These are phyloP conservation scores for Nothopassalora personata DNA, from an alignment of 2,329 filamentous ascomycete species.

Conservation along the genomic window DNA sequence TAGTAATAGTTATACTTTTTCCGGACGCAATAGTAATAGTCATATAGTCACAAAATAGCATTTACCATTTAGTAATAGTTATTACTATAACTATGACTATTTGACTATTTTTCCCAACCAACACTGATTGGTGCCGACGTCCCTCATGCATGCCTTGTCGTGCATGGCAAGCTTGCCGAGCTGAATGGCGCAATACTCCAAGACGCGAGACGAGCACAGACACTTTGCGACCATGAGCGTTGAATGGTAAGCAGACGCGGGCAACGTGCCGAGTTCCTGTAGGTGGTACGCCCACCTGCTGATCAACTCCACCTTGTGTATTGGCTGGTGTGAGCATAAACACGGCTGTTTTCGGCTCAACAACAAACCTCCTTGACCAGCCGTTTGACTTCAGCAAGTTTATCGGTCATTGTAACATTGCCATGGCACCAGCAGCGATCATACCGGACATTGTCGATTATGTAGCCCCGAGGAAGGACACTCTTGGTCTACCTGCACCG, in stretches of 20 bases:
- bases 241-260: neutral
- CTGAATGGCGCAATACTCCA: conserved; percentile 20
- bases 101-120: no score
- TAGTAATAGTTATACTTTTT: no score
- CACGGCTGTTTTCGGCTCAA: neutral
- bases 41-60: no score
- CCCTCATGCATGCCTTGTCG: conserved; percentile 10
- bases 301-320: neutral
- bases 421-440: conserved; percentile 23
- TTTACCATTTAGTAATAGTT: no score
- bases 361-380: neutral
- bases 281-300: neutral
- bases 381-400: neutral
- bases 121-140: conserved; percentile 7
- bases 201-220: conserved; percentile 21
- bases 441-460: conserved; percentile 53
- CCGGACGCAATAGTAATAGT: no score
- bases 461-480: conserved; percentile 59
- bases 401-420: neutral
- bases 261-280: neutral
- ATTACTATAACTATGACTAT: no score
- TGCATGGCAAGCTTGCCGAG: conserved; percentile 22
- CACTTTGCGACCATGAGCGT: neutral
- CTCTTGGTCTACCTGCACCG: conserved; percentile 54
- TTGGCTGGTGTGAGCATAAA: neutral